phyloP scores from a whole-genome alignment of 176 grass and related monocot species.

The Musa itinerans region DNA sequence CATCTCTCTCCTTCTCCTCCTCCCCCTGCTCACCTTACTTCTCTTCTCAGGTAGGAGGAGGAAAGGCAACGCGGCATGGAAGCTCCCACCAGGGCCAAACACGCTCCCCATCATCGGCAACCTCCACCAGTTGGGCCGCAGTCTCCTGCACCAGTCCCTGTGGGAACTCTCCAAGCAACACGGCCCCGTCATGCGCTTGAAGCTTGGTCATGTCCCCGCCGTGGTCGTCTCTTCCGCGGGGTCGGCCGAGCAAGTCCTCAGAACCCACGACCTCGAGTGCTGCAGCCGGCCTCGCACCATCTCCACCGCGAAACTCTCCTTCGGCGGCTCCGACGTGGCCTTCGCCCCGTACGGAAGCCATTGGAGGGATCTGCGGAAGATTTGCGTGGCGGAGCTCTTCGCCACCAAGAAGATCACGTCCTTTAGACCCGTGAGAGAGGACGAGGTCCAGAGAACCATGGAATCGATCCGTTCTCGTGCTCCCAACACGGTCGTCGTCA shows the following conservation, averaged over 20 bases:
- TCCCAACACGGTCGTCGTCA: not conserved
- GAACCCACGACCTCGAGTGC: not conserved
- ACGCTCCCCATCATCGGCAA: conserved; percentile 3
- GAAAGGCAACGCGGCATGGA: not conserved
- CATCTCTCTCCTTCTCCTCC: too few species aligned
- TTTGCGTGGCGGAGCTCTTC: not conserved
- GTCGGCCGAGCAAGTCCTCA: not conserved
- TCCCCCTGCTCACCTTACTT: not conserved
- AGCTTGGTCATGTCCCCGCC: not conserved
- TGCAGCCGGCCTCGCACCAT: not conserved
- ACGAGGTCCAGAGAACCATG: not conserved
- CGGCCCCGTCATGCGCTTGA: not conserved
- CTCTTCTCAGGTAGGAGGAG: not conserved
- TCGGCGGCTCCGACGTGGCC: not conserved
- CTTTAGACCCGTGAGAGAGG: not conserved
- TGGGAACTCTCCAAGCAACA: not conserved
- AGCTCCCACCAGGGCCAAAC: not conserved
- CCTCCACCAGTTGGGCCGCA: not conserved
- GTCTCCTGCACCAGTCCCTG: not conserved
- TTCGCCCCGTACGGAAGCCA: not conserved
- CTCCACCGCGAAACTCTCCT: not conserved
- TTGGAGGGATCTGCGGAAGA: not conserved
- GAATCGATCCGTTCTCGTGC: not conserved
- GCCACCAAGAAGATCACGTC: not conserved
- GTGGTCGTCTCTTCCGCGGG: not conserved